phyloP scores from a whole-genome alignment of 306 rosid species.

The Cicer chorassanicum region DNA sequence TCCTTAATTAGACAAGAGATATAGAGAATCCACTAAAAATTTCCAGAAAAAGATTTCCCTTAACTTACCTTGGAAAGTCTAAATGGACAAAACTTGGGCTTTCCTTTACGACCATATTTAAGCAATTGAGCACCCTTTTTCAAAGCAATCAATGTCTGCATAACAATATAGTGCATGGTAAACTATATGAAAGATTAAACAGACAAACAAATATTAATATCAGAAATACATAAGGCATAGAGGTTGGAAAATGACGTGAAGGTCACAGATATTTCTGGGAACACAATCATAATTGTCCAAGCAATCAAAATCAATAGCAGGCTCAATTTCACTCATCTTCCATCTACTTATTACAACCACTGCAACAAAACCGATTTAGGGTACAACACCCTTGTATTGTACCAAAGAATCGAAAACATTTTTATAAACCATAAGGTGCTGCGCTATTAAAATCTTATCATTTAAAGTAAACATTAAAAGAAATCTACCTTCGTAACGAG shows the following conservation, averaged over 20 bases:
- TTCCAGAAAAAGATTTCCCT: slow-evolving; percentile 33
- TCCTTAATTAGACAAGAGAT: slow-evolving; percentile 17
- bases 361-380: slow-evolving; percentile 20
- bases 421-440: slow-evolving; percentile 23
- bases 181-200: slow-evolving; percentile 38
- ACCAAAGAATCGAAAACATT: slow-evolving; percentile 19
- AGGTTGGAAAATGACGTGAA: slow-evolving; percentile 16
- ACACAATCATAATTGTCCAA: slow-evolving; percentile 23
- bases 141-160: slow-evolving; percentile 85
- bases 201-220: background rate
- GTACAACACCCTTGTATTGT: background rate
- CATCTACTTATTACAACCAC: slow-evolving; percentile 14
- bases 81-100: slow-evolving; percentile 94
- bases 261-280: slow-evolving; percentile 20
- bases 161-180: slow-evolving; percentile 39
- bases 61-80: slow-evolving; percentile 87
- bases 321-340: slow-evolving; percentile 21
- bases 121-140: slow-evolving; percentile 95
- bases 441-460: slow-evolving; percentile 25
- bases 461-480: slow-evolving; percentile 21
- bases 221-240: slow-evolving; percentile 24
- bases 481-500: background rate
- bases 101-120: slow-evolving; percentile 99
- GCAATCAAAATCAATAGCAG: slow-evolving; percentile 11
- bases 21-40: slow-evolving; percentile 23